Evolutionary conservation across 2,329 filamentous ascomycete genomes (phyloP), one percentile per base, ranked within the genome.

Genomic region (Diaporthe destruens): DNA sequence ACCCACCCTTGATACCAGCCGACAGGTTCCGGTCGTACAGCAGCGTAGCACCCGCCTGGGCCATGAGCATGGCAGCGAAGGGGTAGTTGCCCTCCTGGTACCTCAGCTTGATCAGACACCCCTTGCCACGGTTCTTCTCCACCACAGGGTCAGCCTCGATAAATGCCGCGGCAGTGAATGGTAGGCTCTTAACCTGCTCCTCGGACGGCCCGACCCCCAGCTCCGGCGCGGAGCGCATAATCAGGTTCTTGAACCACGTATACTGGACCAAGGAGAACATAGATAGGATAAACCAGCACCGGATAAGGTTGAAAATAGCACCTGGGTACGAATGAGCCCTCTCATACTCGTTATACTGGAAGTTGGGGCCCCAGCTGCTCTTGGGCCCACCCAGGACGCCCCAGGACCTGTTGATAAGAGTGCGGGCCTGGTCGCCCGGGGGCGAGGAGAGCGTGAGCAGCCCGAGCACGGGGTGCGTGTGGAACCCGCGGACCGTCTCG

Each of bases 301-400:
- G 65, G 65, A 74, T 25, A 18, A 72, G 44, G 53, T 72, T 72
- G 49, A 7, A 6, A 51, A 74, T 32, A 29, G 63, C 73, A 32
- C 65, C 66, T 18, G 70, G 25, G 66, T 74, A 72, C 4, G 73
- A 74, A 54, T 69, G 55, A 23, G 73, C 73, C 59, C 66, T 44
- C 66, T 74, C 73, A 47, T 74, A 72, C 53, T 74, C 73, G 23
- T 74, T 72, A 53, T 74, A 72, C 59, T 72, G 65, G 71, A 74
- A 74, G 66, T 68, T 72, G 12, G 71, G 71, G 3, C 73, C 71
- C 73, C 73, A 74, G 65, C 42, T 68, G 51, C 73, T 63, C 25
- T 72, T 44, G 20, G 71, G 65, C 23, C 72, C 70, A 25, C 70
- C 70, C n/a, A 72, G 44, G 49, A 72, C 53, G 67, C 65, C 56